These are phyloP conservation scores for Globisporangium ultimum DNA, from an alignment of 352 stramenopile genomes.

Conservation along the genomic window DNA sequence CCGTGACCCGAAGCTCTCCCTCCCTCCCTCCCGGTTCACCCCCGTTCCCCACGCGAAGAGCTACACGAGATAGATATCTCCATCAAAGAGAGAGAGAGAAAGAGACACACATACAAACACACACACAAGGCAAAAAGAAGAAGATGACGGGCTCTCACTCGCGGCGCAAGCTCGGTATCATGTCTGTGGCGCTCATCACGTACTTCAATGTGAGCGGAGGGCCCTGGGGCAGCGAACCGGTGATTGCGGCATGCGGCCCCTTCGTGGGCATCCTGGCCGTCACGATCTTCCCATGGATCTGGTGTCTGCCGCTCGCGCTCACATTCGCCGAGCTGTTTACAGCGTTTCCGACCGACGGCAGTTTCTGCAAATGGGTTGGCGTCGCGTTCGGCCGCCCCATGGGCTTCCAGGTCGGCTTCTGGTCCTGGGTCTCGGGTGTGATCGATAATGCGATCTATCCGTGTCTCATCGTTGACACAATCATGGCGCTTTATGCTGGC, in stretches of 20 bases:
- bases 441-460: conserved; percentile 88
- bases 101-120: no score
- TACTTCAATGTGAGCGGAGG: conserved; percentile 79
- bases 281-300: conserved; percentile 68
- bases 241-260: conserved; percentile 57
- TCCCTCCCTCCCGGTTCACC: not conserved
- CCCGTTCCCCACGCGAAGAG: conserved; percentile 1
- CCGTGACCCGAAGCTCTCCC: conserved; percentile 5
- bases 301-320: conserved; percentile 65
- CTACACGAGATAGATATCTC: not conserved
- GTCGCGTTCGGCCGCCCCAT: conserved; percentile 75
- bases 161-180: conserved; percentile 59
- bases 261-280: conserved; percentile 63
- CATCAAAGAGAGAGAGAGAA: not conserved
- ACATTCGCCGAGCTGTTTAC: conserved; percentile 78
- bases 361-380: conserved; percentile 81
- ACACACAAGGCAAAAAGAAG: no score
- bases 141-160: conserved; percentile 53
- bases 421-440: conserved; percentile 77
- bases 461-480: conserved; percentile 75
- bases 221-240: conserved; percentile 63
- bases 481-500: conserved; percentile 30
- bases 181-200: conserved; percentile 71
- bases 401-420: conserved; percentile 85
- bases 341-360: conserved; percentile 74